These are phyloP conservation scores for Poa pratensis DNA, from an alignment of 176 grass and related monocot genomes.

Conservation along the genomic window DNA sequence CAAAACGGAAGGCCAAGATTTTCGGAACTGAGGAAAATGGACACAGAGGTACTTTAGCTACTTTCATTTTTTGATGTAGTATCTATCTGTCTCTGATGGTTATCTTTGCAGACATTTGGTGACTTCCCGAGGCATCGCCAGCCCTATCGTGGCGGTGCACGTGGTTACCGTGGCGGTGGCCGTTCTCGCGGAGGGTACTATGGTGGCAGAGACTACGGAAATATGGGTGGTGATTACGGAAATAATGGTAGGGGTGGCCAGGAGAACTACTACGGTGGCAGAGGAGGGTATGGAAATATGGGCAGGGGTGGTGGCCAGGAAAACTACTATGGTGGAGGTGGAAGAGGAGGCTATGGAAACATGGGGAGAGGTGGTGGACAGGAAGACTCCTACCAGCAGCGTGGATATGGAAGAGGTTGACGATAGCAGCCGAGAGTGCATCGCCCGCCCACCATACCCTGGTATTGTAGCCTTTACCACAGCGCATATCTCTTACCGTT, in stretches of 20 bases:
- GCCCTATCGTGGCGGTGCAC: slow-evolving; percentile 50
- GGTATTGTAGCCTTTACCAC: slow-evolving; percentile 43
- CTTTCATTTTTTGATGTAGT: background rate
- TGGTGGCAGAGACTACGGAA: slow-evolving; percentile 45
- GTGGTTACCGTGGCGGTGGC: slow-evolving; percentile 61
- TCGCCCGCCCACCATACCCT: background rate
- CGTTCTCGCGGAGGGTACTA: slow-evolving; percentile 63
- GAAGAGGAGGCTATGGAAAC: slow-evolving; percentile 49
- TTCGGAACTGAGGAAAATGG: slow-evolving; percentile 69
- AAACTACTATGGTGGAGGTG: slow-evolving; percentile 37
- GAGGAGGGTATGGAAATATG: slow-evolving; percentile 55
- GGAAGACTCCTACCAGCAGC: slow-evolving; percentile 44
- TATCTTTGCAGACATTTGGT: slow-evolving; percentile 69
- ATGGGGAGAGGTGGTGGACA: slow-evolving; percentile 45
- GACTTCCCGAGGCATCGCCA: slow-evolving; percentile 67
- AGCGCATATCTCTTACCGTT: slow-evolving; percentile 36
- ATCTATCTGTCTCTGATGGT: background rate
- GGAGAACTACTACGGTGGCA: slow-evolving; percentile 50
- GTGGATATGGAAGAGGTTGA: slow-evolving; percentile 48
- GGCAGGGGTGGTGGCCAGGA: slow-evolving; percentile 51
- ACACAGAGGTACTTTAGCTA: slow-evolving; percentile 60
- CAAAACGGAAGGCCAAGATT: slow-evolving; percentile 59
- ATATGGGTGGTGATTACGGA: slow-evolving; percentile 10
- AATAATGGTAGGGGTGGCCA: slow-evolving; percentile 4
- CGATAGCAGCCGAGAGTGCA: background rate